phyloP scores from a whole-genome alignment of 306 rosid genomes.

The Neltuma alba region DNA sequence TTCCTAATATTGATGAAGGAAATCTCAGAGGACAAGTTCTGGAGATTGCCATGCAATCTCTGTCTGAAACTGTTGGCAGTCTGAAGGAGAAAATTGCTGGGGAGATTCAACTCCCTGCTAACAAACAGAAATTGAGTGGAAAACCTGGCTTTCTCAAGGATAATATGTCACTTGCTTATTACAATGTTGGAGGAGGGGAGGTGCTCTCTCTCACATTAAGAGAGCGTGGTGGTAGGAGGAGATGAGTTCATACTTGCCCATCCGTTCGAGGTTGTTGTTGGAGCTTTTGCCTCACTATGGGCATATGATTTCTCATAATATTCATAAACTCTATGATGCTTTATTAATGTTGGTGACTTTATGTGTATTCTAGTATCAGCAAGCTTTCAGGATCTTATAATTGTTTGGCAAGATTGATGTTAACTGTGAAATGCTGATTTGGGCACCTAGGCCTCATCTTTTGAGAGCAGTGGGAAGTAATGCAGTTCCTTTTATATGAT shows the following conservation, averaged over 20 bases:
- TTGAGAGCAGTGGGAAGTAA: constrained; percentile 58
- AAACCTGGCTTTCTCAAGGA: too few relatives aligned
- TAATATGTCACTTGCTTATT: constrained; percentile 91
- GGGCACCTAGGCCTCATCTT: constrained; percentile 51
- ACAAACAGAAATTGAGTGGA: too few relatives aligned
- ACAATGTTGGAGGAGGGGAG: constrained; percentile 84
- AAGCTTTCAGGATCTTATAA: too few relatives aligned
- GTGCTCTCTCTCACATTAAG: constrained; percentile 63
- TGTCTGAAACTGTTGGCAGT: too few relatives aligned
- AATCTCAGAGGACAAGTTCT: too few relatives aligned
- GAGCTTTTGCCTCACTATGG: constrained; percentile 43
- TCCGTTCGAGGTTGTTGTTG: constrained; percentile 43
- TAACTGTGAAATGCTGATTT: constrained; percentile 65
- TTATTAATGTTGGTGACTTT: too few relatives aligned
- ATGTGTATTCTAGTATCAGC: not conserved
- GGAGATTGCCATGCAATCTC: too few relatives aligned
- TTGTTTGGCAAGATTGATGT: constrained; percentile 41
- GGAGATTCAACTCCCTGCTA: too few relatives aligned
- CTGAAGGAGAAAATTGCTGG: too few relatives aligned
- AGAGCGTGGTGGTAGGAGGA: too few relatives aligned
- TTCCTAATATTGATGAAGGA: too few relatives aligned
- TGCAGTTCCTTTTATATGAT: constrained; percentile 50
- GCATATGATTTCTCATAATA: constrained; percentile 39
- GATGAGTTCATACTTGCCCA: constrained; percentile 50
- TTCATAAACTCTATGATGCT: constrained; percentile 36